Evolutionary conservation across 2,329 filamentous ascomycete species (phyloP), one percentile per base, ranked within the genome.

Genomic region (Trichoderma aggressivum): DNA sequence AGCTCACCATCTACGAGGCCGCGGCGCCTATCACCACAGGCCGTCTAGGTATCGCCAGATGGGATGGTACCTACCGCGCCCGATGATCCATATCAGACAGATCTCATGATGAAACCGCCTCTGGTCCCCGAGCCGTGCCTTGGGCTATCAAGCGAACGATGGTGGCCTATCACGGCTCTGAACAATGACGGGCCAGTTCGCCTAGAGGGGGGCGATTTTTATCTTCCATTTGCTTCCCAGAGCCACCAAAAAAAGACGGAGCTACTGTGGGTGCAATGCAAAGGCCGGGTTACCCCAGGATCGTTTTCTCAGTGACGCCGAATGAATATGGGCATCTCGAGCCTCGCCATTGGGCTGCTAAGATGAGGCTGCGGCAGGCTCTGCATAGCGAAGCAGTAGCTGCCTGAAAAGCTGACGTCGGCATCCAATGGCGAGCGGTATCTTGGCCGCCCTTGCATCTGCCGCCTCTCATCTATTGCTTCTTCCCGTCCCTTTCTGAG

Each of bases 21-120:
- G 21, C n/a, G 21, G 39, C 55, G 36, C 53, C 26, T 8, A 36
- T 14, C 24, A 28, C 55, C 21, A 24, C 36, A 24, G 21, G 1
- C 8, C 5, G 24, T 36, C 24, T 1, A 68, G n/a, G 65, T 68
- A 68, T 60, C 56, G 36, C 34, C 36, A 32, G 55, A 24, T n/a
- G n/a, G 50, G 53, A 36, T n/a, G 36, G 69, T 56, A 59, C 59
- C 18, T 30, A 26, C 58, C 53, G 5, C n/a, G 11, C 12, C 26
- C 63, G 70, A 69, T 64, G 70, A 71, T 71, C 70, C 34, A 71
- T 62, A 71, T 71, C 70, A 71, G 62, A 71, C 70, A 71, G 63
- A 67, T 71, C 64, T 68, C 56, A 62, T 68, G 32, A 61, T 71
- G 70, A 71, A 71, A 71, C 70, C 55, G 55, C 63, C 70, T 63